A percentile compares a stretch with the other conserved stretches of the same genome.
Conservation (phyloP, 306 rosid genomes). For the Hylodesmum podocarpum region DNA sequence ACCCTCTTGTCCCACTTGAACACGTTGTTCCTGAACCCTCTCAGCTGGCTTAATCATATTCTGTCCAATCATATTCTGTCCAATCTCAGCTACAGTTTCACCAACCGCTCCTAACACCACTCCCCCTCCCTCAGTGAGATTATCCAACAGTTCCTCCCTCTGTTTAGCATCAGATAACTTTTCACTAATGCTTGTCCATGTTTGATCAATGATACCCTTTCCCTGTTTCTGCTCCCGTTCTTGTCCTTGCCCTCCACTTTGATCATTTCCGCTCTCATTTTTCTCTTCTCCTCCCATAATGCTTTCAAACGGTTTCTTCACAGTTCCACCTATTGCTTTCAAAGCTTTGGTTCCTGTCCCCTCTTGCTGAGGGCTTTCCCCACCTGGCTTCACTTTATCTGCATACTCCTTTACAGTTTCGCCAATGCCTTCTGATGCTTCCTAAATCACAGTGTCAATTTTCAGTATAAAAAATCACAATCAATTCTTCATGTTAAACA, state of each 20-base stretch:
- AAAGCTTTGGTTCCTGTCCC: conserved; percentile 30
- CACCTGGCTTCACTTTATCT: conserved; percentile 5
- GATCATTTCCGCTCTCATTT: neutral
- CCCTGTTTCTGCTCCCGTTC: neutral
- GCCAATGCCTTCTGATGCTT: conserved; percentile 31
- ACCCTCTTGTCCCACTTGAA: neutral
- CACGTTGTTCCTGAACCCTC: conserved; percentile 11
- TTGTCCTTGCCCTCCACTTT: conserved; percentile 2
- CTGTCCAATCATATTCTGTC: conserved; percentile 23
- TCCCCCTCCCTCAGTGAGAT: conserved; percentile 17
- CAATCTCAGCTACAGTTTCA: conserved; percentile 45
- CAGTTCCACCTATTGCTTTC: conserved; percentile 12
- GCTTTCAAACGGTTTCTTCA: conserved; percentile 25
- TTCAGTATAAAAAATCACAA: no score
- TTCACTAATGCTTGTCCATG: neutral
- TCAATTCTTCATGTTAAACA: no score
- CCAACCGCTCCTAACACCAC: conserved; percentile 36
- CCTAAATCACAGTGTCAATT: conserved; percentile 23
- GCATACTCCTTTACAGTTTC: conserved; percentile 25
- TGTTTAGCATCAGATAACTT: neutral
- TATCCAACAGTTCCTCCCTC: neutral
- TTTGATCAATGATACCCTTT: conserved; percentile 10
- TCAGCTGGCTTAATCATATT: conserved; percentile 26
- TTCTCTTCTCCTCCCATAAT: neutral
- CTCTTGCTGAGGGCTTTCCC: neutral